phyloP scores from a whole-genome alignment of 345 rosid genomes.

The Gossypium longicalyx region DNA sequence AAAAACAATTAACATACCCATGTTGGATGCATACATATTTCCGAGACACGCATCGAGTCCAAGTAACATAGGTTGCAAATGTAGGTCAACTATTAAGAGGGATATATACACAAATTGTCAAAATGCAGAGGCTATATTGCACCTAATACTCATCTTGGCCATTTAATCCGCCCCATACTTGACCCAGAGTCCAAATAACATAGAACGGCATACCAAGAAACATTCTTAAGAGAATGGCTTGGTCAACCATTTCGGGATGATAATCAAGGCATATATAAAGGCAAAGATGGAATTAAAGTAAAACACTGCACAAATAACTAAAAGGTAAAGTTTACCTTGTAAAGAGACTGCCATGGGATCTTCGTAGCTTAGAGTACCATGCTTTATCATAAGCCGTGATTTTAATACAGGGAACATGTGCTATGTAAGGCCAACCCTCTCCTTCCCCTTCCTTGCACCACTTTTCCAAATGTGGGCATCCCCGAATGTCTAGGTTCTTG shows the following conservation, averaged over 20 bases:
- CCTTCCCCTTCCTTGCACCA: neutral
- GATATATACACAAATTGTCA: no score
- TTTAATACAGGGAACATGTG: neutral
- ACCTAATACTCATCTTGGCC: no score
- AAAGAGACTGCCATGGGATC: neutral
- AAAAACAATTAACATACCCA: no score
- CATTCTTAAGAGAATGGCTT: neutral
- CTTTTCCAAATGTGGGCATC: neutral
- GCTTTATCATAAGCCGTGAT: neutral
- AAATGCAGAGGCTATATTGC: no score
- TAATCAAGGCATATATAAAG: neutral
- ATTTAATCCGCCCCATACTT: no score
- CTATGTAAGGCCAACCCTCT: conserved; percentile 9
- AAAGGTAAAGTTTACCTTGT: neutral
- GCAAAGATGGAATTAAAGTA: neutral
- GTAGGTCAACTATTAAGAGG: no score
- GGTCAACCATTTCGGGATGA: neutral
- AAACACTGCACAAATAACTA: neutral
- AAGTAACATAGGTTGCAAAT: no score
- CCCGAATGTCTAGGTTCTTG: neutral
- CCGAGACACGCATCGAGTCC: no score
- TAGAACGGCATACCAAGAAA: neutral
- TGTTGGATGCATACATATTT: no score
- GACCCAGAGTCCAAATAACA: neutral
- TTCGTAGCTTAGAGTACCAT: neutral